Evolutionary conservation across 192 early-diverging fungal genomes (phyloP), one percentile per base, ranked within the genome.

Genomic region (Entomortierella parvispora): DNA sequence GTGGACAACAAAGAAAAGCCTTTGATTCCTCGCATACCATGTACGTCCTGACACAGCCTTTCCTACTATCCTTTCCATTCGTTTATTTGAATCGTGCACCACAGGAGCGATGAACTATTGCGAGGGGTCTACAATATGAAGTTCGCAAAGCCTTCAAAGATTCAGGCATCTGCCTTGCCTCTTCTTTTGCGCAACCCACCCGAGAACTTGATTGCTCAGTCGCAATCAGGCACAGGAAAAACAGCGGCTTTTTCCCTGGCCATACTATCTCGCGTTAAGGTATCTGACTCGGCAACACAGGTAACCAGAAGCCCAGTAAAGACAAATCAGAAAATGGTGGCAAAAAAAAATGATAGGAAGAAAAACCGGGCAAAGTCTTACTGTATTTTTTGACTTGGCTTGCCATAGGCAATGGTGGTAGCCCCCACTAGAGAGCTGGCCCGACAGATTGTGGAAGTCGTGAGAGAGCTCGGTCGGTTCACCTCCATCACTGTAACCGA

Each of bases 371-470:
- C 22, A 3, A 22, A 18, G 0, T 15, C 5, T 25, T 26, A 40
- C 59, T 70, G 59, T 29, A 31, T n/a, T 0, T 25, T 40, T 40
- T 65, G 33, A 33, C 20, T 20, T 25, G 11, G 20, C 10, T 54
- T 25, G 45, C 40, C 23, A 59, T 25, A 88, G 88, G 95, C 93
- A 1, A 71, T 99, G 33, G 94, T 94, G 57, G 56, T 99, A 48
- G 92, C 96, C 0, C 96, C 96, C 20, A 87, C 95, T 33, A 88
- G 97, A 52, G 97, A 99, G 80, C 82, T 99, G 37, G 95, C 94
- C 15, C 84, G 91, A 17, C 97, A 99, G 81, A 99, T 96, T 80
- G 86, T 93, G 85, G 90, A 92, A 32, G 95, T 94, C 20, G 87
- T 94, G 17, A 80, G 86, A 71, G 82, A 91, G 54, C 94, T 99